Evolutionary conservation across 305 asterid genomes (phyloP), one percentile per base, ranked within the genome.

Genomic region (Solanum hybrid): DNA sequence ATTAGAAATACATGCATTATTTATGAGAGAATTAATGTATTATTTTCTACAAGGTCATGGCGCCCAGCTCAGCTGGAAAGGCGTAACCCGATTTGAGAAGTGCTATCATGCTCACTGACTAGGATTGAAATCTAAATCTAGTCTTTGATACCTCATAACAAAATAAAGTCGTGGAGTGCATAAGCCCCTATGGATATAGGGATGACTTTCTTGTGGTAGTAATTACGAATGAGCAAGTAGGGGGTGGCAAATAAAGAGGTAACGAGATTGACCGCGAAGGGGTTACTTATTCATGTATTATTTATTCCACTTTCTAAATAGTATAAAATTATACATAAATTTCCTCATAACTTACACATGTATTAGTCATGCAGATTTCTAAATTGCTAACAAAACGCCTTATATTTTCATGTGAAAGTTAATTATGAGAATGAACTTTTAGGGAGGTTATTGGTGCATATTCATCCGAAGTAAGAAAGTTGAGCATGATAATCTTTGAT

Each of bases 391-490:
- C 10, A 20, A 57, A 17, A 17, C 70, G 3, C n/a, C 70, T 57
- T 57, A 20, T 57, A 57, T 61, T 61, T 61, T 79, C 61, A 24
- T 37, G 65, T 80, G 10, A 79, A 22, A n/a, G 22, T 22, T 34
- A 79, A 79, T 5, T 36, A 34, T 36, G 85, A 79, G 4, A 79
- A 79, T 24, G 33, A 80, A 38, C 10, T 38, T 78, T 14, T 26
- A 76, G 38, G 65, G 32, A 31, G 38, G 90, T 93, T 13, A 87
- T 92, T 34, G 91, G 94, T 10, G 51, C 38, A 83, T 91, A 93
- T 89, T 87, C 92, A n/a, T 51, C 79, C 32, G 51, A 87, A 73
- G 87, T 84, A 84, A 34, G 93, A 88, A 90, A 51, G 31, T 36
- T 93, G 76, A 57, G 86, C 75, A 70, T 89, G 89, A 34, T 79